Evolutionary conservation across 345 rosid species (phyloP).

Genomic region (Fremontodendron californicum): DNA sequence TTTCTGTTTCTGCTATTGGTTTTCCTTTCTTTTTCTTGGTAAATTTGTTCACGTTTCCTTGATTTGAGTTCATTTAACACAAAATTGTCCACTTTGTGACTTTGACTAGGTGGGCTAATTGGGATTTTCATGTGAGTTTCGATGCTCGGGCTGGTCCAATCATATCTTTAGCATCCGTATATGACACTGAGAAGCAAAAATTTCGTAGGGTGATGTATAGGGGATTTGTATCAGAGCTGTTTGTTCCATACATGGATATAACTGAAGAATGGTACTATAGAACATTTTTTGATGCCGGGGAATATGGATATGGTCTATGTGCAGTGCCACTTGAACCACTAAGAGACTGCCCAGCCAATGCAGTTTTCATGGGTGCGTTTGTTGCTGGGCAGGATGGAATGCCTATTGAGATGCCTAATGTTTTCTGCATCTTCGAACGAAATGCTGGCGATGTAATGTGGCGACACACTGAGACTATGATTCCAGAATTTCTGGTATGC

Average conservation of each 20-base stretch:
- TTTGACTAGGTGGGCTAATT: constrained; percentile 56
- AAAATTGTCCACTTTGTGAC: not conserved
- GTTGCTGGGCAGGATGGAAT: constrained; percentile 40
- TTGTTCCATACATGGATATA: constrained; percentile 58
- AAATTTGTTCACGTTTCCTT: not conserved
- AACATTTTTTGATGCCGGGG: constrained; percentile 45
- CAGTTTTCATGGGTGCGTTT: constrained; percentile 39
- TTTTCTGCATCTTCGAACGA: constrained; percentile 55
- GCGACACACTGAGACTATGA: constrained; percentile 42
- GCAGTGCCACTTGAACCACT: constrained; percentile 42
- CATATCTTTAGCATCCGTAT: constrained; percentile 48
- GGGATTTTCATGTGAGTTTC: constrained; percentile 51
- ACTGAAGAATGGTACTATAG: constrained; percentile 43
- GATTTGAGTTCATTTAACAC: not conserved
- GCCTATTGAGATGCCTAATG: constrained; percentile 32
- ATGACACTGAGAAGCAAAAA: constrained; percentile 34
- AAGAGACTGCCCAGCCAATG: constrained; percentile 52
- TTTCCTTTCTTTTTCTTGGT: not conserved
- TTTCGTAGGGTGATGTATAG: constrained; percentile 48
- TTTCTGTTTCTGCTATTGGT: not conserved
- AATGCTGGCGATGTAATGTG: constrained; percentile 50
- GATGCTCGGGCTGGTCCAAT: constrained; percentile 49
- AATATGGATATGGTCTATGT: constrained; percentile 44
- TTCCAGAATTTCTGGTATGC: constrained; percentile 22
- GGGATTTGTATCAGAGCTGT: constrained; percentile 50